These are phyloP conservation scores for Paratrimastix pyriformis DNA, from an alignment of 78 protist genomes.

Conservation along the genomic window DNA sequence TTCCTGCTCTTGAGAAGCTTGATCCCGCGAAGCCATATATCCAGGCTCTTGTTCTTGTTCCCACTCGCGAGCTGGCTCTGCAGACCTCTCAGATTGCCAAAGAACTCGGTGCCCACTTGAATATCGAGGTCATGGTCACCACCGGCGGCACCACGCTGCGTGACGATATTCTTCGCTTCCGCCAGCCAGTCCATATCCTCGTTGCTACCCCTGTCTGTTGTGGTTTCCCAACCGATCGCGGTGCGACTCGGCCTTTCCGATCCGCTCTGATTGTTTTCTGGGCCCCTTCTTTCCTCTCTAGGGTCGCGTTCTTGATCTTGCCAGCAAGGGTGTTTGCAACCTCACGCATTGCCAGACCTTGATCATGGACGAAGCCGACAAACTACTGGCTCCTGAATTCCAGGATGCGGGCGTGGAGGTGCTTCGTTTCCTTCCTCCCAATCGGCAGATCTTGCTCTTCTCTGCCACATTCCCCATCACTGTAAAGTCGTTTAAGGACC, in stretches of 20 bases:
- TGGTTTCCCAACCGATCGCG: too few relatives aligned
- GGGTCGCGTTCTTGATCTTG: slow-evolving; percentile 82
- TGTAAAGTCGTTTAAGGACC: slow-evolving; percentile 67
- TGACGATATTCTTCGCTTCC: slow-evolving; percentile 74
- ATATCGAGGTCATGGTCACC: slow-evolving; percentile 72
- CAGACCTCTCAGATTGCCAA: slow-evolving; percentile 84
- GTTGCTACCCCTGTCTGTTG: slow-evolving; percentile 76
- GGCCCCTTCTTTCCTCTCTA: neutral
- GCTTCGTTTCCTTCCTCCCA: slow-evolving; percentile 52
- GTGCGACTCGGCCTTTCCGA: too few relatives aligned
- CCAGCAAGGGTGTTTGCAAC: slow-evolving; percentile 51
- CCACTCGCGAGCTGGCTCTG: slow-evolving; percentile 93
- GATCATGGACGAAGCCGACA: slow-evolving; percentile 95
- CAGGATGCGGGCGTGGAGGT: slow-evolving; percentile 63
- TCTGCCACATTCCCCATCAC: slow-evolving; percentile 95
- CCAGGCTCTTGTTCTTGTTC: slow-evolving; percentile 87
- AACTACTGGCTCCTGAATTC: slow-evolving; percentile 88
- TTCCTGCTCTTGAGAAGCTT: slow-evolving; percentile 80
- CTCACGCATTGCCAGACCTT: slow-evolving; percentile 48
- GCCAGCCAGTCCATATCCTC: slow-evolving; percentile 76
- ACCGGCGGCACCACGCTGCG: slow-evolving; percentile 86
- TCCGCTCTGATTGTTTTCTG: neutral
- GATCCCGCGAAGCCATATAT: slow-evolving; percentile 45
- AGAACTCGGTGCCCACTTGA: slow-evolving; percentile 78
- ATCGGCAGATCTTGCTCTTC: slow-evolving; percentile 77